Evolutionary conservation across 1,139 yeast genomes (phyloP), one percentile per base, ranked within the genome.

Genomic region (Sugiyamaella castrensis): DNA sequence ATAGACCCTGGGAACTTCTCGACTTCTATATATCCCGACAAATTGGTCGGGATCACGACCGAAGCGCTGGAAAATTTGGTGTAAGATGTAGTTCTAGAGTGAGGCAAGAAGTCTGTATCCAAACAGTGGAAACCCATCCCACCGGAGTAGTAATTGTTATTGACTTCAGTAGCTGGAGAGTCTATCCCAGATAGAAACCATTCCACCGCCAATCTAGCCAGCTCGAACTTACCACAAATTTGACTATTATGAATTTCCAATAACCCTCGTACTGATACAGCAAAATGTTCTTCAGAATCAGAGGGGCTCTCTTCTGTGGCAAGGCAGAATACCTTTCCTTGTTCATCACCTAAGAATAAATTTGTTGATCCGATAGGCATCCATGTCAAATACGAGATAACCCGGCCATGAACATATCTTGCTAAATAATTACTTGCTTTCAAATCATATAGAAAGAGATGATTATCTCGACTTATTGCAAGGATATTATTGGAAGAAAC

Each of bases 181-280:
- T n/a, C n/a, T n/a, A n/a, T n/a, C n/a, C n/a, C n/a, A n/a, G n/a
- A 19, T 19, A 19, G 5, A 19, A 19, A 19, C 5, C n/a, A n/a
- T n/a, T n/a, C n/a, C n/a, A n/a, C 5, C 24, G 24, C 24, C 5
- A 19, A 19, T 19, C 3, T 5, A 19, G 24, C 5, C 24, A 19
- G 13, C 10, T 7, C 27, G 32, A 8, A 31, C 50, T 33, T 37
- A 42, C 50, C 50, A 34, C 50, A 47, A 10, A 47, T 47, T 35
- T 42, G 50, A 24, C 50, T 47, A 19, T 13, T 12, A 39, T 47
- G 50, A 26, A 29, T 12, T 35, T 33, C 33, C 24, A 42, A 36
- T 29, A 10, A 35, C 4, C 24, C 16, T 15, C 27, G 28, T 6
- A 31, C 15, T 3, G 34, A n/a, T n/a, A 31, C 15, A 31, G 34